Evolutionary conservation across 139 green algal genomes (phyloP), one percentile per base, ranked within the genome.

Genomic region (Coelastrella sp.): DNA sequence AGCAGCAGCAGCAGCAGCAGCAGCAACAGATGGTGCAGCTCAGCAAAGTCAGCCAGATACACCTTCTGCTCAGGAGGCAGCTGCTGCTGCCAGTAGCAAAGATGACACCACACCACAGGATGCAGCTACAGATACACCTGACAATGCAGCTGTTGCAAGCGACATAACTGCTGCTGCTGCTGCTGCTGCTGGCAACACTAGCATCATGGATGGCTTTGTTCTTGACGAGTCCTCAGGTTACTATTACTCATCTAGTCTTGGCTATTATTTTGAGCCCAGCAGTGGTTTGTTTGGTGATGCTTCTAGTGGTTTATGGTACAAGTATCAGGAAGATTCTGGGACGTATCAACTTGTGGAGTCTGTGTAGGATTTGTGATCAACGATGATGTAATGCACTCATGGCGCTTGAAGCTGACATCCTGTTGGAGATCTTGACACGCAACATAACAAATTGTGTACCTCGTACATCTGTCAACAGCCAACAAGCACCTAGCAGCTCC

Each of bases 261-360:
- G 90, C 3, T 86, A 71, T n/a, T 93, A 89, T 59, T 94, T 76
- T 71, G 89, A 94, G 50, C 32, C 78, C 5, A 35, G 34, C 5
- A 83, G 59, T 15, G 43, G 76, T 3, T 80, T 93, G 69, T 94
- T 89, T 91, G 89, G 89, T 2, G 90, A 94, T 68, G 89, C 90
- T 7, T 53, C 85, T 17, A 87, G 63, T 25, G 90, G 90, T 15
- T 81, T 78, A 13, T 94, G 90, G 90, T 93, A 85, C 41, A 63
- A 19, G 27, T 88, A 82, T 13, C 51, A 41, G 2, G 75, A 75
- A 2, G 67, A 91, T 21, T 40, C 32, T 3, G 77, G 77, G 15
- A 75, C 59, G 25, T 82, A 82, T 37, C 43, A 59, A 23, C n/a
- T 79, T 27, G 72, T 79, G 25, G 72, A 74, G 64, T 74, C 64